phyloP scores from a whole-genome alignment of 2,329 filamentous ascomycete species.

The Trichoderma simmonsii region DNA sequence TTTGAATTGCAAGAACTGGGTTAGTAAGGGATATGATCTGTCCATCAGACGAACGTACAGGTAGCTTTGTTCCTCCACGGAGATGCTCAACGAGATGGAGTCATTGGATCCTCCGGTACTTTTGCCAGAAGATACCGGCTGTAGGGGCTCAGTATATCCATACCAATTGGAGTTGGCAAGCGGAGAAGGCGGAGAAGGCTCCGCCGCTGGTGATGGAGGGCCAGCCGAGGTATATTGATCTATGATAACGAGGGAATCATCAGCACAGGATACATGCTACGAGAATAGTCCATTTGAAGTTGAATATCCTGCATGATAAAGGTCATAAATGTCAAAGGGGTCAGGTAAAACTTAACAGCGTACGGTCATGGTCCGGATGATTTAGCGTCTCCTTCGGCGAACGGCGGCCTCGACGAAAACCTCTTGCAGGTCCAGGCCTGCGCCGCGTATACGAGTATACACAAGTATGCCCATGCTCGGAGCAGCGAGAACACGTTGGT shows the following conservation, averaged over 20 bases:
- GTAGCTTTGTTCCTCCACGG: neutral
- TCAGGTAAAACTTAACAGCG: neutral
- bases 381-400: conserved; percentile 14
- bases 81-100: neutral
- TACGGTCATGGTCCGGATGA: neutral
- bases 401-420: conserved; percentile 19
- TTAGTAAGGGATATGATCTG: neutral
- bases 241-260: neutral
- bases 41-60: neutral
- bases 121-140: neutral
- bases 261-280: neutral
- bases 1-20: neutral
- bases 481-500: conserved; percentile 19
- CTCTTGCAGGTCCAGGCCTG: conserved; percentile 20
- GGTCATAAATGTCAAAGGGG: neutral
- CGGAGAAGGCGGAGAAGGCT: neutral
- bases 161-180: neutral
- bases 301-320: neutral
- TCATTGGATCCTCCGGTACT: neutral
- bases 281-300: too few relatives aligned
- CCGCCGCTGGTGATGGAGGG: neutral
- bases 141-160: neutral
- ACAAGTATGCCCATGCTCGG: conserved; percentile 14
- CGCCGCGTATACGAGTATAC: conserved; percentile 19
- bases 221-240: neutral